Evolutionary conservation across 495 filamentous ascomycete species (phyloP).

Genomic region (Penicillium parvum): DNA sequence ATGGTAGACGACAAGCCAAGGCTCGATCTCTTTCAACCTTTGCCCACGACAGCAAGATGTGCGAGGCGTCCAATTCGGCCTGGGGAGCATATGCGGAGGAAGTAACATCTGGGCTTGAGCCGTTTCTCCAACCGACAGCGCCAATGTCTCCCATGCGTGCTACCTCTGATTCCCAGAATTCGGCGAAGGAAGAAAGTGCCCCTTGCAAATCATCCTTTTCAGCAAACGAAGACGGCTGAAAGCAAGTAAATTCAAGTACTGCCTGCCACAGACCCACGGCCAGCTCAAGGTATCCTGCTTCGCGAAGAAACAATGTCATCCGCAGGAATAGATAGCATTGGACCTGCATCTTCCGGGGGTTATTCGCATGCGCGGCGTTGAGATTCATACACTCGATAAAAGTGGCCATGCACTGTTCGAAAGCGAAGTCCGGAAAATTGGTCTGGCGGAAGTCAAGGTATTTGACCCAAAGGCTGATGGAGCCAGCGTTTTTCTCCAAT

Average conservation of each 20-base stretch:
- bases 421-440: constrained; percentile 61
- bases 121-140: constrained; percentile 63
- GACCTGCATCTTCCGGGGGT: constrained; percentile 35
- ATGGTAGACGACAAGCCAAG: constrained; percentile 52
- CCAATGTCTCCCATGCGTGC: constrained; percentile 71
- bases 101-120: not conserved
- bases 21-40: constrained; percentile 51
- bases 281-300: constrained; percentile 77
- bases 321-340: constrained; percentile 72
- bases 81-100: not conserved
- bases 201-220: constrained; percentile 5
- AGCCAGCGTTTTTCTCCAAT: constrained; percentile 52
- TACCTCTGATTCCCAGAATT: constrained; percentile 86
- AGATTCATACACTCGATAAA: constrained; percentile 57
- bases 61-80: constrained; percentile 19
- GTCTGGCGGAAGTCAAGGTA: constrained; percentile 76
- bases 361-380: constrained; percentile 25
- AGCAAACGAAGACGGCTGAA: constrained; percentile 37
- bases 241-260: constrained; percentile 68
- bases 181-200: constrained; percentile 48
- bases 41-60: constrained; percentile 54
- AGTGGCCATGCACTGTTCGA: constrained; percentile 54
- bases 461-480: constrained; percentile 63
- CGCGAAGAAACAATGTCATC: constrained; percentile 64
- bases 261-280: constrained; percentile 81